Evolutionary conservation across 148 eudicot genomes (phyloP).

Genomic region (Chenopodium suecicum): DNA sequence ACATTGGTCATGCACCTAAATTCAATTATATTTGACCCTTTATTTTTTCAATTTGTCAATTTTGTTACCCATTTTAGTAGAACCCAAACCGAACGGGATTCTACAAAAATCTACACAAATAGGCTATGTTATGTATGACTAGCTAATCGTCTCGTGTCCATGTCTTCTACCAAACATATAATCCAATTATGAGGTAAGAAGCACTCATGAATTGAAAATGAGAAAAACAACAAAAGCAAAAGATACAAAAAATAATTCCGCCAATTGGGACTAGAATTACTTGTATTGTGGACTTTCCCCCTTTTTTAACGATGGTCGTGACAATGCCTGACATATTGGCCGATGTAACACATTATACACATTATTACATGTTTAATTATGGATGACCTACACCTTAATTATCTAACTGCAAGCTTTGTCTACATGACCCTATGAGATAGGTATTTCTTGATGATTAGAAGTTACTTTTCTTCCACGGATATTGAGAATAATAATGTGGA

Average conservation of each 20-base stretch:
- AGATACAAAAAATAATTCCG: background rate
- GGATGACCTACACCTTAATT: slow-evolving; percentile 18
- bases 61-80: too few relatives aligned
- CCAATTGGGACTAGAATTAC: background rate
- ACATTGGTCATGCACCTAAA: too few relatives aligned
- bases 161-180: background rate
- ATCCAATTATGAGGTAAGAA: background rate
- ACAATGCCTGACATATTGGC: slow-evolving; percentile 4
- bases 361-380: slow-evolving; percentile 2
- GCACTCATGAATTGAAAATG: background rate
- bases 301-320: background rate
- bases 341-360: background rate
- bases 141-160: background rate
- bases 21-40: too few relatives aligned
- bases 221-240: background rate
- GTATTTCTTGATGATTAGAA: background rate
- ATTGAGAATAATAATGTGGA: too few relatives aligned
- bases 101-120: too few relatives aligned
- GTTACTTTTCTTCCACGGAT: too few relatives aligned
- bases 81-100: too few relatives aligned
- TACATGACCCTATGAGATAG: background rate
- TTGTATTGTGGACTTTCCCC: background rate
- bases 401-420: slow-evolving; percentile 11
- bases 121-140: background rate
- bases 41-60: too few relatives aligned